A percentile compares a stretch with the other conserved stretches of the same genome.
Conservation (phyloP, 1,284 basidiomycete genomes). For the Sporisorium scitamineum region DNA sequence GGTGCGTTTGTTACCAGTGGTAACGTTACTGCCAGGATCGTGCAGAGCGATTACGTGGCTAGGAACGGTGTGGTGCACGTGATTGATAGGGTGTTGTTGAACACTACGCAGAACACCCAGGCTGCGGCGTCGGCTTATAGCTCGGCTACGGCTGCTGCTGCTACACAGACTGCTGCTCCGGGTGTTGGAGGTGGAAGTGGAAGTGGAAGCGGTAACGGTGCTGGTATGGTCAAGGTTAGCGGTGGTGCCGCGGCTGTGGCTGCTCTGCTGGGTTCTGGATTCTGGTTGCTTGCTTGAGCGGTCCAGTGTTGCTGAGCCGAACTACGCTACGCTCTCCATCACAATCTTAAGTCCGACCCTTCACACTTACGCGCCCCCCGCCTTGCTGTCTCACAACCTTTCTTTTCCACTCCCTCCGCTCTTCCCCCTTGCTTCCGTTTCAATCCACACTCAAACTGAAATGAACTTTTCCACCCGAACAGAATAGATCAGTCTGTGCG, state of each 20-base stretch:
- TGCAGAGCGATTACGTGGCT: slow-evolving; percentile 77
- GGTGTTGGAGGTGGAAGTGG: slow-evolving; percentile 25
- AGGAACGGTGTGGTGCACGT: slow-evolving; percentile 80
- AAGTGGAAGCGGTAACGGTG: slow-evolving; percentile 9
- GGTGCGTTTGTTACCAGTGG: slow-evolving; percentile 76
- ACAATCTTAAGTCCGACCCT: too few species aligned
- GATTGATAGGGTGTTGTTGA: slow-evolving; percentile 76
- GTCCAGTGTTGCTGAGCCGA: too few species aligned
- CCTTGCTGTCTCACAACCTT: too few species aligned
- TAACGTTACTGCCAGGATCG: slow-evolving; percentile 75
- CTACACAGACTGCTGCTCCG: slow-evolving; percentile 24
- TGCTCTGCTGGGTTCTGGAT: slow-evolving; percentile 31
- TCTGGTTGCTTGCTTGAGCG: slow-evolving; percentile 46
- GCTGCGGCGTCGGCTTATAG: slow-evolving; percentile 74
- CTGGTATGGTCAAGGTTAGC: slow-evolving; percentile 19
- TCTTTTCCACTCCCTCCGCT: too few species aligned
- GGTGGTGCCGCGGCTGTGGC: slow-evolving; percentile 35
- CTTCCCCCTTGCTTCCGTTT: too few species aligned
- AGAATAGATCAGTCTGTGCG: too few species aligned
- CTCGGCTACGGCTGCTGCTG: slow-evolving; percentile 42
- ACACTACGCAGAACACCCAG: slow-evolving; percentile 72
- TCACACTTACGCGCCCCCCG: too few species aligned
- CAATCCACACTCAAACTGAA: too few species aligned
- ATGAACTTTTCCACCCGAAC: too few species aligned
- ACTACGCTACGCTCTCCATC: too few species aligned